phyloP scores from a whole-genome alignment of 2,329 filamentous ascomycete genomes.

The Magnaporthales sp. region DNA sequence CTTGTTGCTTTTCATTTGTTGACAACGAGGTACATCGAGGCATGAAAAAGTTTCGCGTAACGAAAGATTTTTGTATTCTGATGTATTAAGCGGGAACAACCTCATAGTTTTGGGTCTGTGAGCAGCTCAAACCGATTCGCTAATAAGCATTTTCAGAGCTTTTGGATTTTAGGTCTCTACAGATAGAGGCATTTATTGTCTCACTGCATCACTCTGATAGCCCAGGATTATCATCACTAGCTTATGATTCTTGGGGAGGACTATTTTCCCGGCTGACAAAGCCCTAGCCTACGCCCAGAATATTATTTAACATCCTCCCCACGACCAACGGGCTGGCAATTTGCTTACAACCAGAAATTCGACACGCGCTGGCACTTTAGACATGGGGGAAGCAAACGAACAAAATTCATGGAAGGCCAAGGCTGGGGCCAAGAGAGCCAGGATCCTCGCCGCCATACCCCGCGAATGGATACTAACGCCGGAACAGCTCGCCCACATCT shows the following conservation, averaged over 20 bases:
- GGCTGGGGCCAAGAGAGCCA: neutral
- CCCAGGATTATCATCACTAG: too few relatives aligned
- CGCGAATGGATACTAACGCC: neutral
- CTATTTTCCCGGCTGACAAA: neutral
- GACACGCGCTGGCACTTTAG: too few relatives aligned
- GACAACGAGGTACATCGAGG: neutral
- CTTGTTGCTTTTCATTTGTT: neutral
- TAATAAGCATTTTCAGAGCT: too few relatives aligned
- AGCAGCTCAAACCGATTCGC: too few relatives aligned
- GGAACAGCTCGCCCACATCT: neutral
- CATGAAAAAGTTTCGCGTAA: too few relatives aligned
- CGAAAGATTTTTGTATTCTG: too few relatives aligned
- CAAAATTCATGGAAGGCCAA: neutral
- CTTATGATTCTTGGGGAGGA: too few relatives aligned
- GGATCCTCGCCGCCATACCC: slow-evolving; percentile 5
- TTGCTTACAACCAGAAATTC: too few relatives aligned
- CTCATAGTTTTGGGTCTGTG: too few relatives aligned
- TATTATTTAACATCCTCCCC: neutral
- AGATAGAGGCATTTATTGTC: neutral
- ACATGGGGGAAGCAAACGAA: neutral
- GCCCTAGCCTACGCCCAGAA: neutral
- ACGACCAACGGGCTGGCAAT: too few relatives aligned
- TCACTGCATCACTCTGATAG: neutral
- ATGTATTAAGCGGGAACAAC: too few relatives aligned
- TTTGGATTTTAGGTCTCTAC: too few relatives aligned